Conservation (phyloP, 345 rosid species). For the Combretum micranthum region DNA sequence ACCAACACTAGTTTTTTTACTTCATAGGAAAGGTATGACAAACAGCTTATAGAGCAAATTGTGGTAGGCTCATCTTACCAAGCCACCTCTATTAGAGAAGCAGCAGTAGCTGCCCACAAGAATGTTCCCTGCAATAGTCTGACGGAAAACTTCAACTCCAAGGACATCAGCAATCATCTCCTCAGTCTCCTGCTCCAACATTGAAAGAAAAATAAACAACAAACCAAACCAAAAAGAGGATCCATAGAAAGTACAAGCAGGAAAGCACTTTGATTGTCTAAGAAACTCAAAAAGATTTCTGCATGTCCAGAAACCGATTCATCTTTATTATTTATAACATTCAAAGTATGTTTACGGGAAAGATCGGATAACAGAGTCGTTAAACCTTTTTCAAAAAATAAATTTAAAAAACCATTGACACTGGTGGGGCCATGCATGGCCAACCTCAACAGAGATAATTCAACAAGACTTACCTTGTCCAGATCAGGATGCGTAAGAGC, state of each 20-base stretch:
- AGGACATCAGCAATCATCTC: slow-evolving; percentile 93
- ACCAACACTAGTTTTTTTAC: neutral
- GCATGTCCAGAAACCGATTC: neutral
- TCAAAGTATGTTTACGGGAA: too few species aligned
- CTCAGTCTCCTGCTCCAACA: slow-evolving; percentile 58
- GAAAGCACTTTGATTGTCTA: neutral
- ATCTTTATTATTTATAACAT: too few species aligned
- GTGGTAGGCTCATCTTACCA: slow-evolving; percentile 33
- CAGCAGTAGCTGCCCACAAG: slow-evolving; percentile 89
- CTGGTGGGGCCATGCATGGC: too few species aligned
- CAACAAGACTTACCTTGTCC: slow-evolving; percentile 37
- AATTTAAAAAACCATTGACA: neutral
- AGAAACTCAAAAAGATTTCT: neutral
- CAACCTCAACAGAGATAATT: too few species aligned
- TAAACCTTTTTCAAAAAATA: neutral
- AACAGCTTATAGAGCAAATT: neutral
- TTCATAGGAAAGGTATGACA: too few species aligned
- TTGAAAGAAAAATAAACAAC: too few species aligned
- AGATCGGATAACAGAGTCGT: too few species aligned
- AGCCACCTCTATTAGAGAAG: slow-evolving; percentile 83
- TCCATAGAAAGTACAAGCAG: neutral
- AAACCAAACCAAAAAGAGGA: neutral
- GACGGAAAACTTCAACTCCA: slow-evolving; percentile 92
- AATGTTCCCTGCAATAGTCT: slow-evolving; percentile 88
- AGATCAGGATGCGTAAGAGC: slow-evolving; percentile 94